Evolutionary conservation across 129 eudicot genomes (phyloP), one percentile per base, ranked within the genome.

Genomic region (Flaveria linearis): DNA sequence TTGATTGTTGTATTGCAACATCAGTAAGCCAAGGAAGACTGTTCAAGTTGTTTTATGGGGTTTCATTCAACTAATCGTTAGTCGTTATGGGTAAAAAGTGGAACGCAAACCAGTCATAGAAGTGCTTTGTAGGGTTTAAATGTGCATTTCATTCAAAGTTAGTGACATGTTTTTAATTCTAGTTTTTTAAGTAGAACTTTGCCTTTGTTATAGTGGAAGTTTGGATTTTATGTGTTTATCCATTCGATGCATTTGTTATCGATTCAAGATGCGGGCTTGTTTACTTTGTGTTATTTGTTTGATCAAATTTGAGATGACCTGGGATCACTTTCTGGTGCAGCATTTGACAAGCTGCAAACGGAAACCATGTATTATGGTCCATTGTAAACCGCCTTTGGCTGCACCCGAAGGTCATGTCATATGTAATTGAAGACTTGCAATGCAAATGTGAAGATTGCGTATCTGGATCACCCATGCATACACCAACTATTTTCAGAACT

Each of bases 141-240:
- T 82, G 78, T 73, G 82, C 71, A 82, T 60, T 79, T 76, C 36
- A 55, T 83, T 66, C 42, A 79, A 71, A 26, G 41, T 72, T 79
- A 79, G 83, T 53, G 73, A 65, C 78, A 72, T 77, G 83, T 65
- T 62, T 64, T 79, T 72, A 23, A 25, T 63, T 66, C 72, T 79
- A 39, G 68, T 55, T 72, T 72, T 72, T 78, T 49, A 61, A 68
- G 42, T 68, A 63, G 72, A 60, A 60, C 63, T 75, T 64, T 76
- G 61, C 71, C 64, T 67, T 76, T 72, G 64, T 70, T 66, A 52
- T 76, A 70, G 72, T 82, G 74, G 62, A 76, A 82, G 69, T 45
- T 76, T 53, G 78, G 30, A 76, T 76, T 82, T 66, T 52, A 41
- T 81, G 77, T 82, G 76, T 61, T 65, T 22, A n/a, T 63, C 33